Percentiles rank a stretch among this genome's conserved stretches.
Conservation (phyloP, 2,329 filamentous ascomycete genomes). For the Graphiopsis chlorocephala region DNA sequence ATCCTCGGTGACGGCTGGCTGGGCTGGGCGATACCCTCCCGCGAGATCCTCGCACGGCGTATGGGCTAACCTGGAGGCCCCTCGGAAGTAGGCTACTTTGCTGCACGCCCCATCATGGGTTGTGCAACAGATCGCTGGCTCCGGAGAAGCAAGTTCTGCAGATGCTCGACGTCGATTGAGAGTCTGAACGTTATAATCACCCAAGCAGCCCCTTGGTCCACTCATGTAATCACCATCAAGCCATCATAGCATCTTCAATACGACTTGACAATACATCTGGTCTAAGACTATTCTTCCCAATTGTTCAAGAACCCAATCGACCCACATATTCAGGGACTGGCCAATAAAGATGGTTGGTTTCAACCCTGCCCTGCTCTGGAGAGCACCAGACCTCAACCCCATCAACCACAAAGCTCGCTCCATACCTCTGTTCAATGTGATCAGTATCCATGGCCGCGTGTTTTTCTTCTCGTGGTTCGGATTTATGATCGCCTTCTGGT, state of each 20-base stretch:
- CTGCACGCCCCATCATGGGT: constrained; percentile 1
- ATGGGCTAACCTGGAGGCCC: constrained; percentile 12
- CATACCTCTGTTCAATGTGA: constrained; percentile 73
- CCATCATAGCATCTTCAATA: not conserved
- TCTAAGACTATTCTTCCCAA: not conserved
- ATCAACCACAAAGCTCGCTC: constrained; percentile 79
- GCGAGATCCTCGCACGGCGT: not conserved
- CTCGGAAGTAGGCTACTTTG: constrained; percentile 5
- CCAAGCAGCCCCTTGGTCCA: not conserved
- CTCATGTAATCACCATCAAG: not conserved
- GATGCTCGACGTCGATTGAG: not conserved
- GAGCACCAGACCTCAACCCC: constrained; percentile 73
- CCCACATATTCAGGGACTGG: not conserved
- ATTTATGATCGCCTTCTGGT: constrained; percentile 85
- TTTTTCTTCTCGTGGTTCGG: constrained; percentile 89
- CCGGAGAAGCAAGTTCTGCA: constrained; percentile 13
- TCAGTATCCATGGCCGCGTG: constrained; percentile 78
- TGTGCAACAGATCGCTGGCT: not conserved
- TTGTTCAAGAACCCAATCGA: not conserved
- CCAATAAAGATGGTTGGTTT: constrained; percentile 17
- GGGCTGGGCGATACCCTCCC: constrained; percentile 13
- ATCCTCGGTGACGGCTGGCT: not conserved
- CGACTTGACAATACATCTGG: not conserved
- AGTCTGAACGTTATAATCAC: not conserved
- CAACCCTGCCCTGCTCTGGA: constrained; percentile 37